phyloP scores from a whole-genome alignment of 345 rosid species.

The Gossypium australe region DNA sequence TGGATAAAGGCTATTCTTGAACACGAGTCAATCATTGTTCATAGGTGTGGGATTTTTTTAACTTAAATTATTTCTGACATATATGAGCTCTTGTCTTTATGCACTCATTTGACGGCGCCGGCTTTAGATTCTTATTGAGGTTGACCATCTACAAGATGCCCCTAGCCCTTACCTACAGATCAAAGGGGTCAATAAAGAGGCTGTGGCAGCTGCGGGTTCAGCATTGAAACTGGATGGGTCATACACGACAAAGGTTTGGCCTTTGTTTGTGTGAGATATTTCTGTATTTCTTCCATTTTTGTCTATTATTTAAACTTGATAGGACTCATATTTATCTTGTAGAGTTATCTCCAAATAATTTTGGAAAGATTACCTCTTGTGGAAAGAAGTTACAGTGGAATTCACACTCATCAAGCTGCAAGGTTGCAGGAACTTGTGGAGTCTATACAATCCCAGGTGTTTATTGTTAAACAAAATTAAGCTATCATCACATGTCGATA shows the following conservation, averaged over 20 bases:
- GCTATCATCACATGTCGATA: not conserved
- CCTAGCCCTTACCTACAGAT: constrained; percentile 84
- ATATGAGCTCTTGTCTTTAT: not conserved
- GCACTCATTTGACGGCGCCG: not conserved
- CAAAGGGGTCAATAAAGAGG: constrained; percentile 93
- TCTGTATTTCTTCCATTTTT: not conserved
- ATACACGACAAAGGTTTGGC: constrained; percentile 87
- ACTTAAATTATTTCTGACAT: not conserved
- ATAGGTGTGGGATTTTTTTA: not conserved
- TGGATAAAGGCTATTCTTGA: not conserved
- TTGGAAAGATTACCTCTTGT: constrained; percentile 68
- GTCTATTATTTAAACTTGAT: not conserved
- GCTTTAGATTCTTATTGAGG: constrained; percentile 78
- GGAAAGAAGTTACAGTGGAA: constrained; percentile 71
- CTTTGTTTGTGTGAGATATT: not conserved
- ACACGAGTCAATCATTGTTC: not conserved
- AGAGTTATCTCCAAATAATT: constrained; percentile 94
- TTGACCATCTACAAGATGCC: constrained; percentile 85
- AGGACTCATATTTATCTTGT: not conserved
- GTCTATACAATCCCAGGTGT: constrained; percentile 87
- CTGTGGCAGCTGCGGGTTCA: constrained; percentile 91
- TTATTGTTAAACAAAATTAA: not conserved
- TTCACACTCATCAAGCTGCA: constrained; percentile 74
- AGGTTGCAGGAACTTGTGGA: constrained; percentile 90
- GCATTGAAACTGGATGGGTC: constrained; percentile 80